Evolutionary conservation across 2,329 filamentous ascomycete genomes (phyloP).

Genomic region (Sphaerulina vaccinii): DNA sequence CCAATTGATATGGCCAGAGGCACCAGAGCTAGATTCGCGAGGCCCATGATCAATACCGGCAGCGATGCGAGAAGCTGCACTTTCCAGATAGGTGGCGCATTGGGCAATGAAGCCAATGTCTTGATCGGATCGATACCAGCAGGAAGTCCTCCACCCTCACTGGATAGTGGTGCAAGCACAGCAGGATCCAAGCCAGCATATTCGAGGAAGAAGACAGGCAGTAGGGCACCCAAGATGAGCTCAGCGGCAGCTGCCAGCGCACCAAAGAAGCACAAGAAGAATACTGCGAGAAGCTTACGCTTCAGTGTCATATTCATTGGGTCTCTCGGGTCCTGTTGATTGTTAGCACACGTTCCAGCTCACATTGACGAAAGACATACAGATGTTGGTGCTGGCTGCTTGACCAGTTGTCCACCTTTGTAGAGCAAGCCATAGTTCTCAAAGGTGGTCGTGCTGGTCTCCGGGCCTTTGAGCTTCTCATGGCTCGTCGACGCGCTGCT

Average conservation of each 20-base stretch:
- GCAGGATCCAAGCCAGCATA: constrained; percentile 29
- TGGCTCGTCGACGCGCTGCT: constrained; percentile 9
- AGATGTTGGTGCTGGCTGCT: constrained; percentile 17
- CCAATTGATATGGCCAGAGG: constrained; percentile 34
- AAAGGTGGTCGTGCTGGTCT: constrained; percentile 5
- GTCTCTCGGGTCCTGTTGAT: constrained; percentile 21
- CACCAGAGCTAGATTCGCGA: constrained; percentile 32
- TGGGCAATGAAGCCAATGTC: constrained; percentile 21
- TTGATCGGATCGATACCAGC: constrained; percentile 26
- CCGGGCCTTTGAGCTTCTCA: constrained; percentile 14
- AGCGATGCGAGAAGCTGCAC: constrained; percentile 33
- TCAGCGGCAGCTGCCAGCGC: constrained; percentile 34
- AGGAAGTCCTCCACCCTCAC: constrained; percentile 18
- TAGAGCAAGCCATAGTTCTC: constrained; percentile 20
- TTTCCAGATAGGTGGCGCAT: constrained; percentile 33
- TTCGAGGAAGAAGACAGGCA: constrained; percentile 34
- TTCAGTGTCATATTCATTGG: constrained; percentile 21
- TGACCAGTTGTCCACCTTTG: constrained; percentile 14
- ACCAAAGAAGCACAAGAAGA: constrained; percentile 25
- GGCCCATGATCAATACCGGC: constrained; percentile 34
- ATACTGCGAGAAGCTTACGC: constrained; percentile 20
- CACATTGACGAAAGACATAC: constrained; percentile 4
- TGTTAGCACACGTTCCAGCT: not conserved
- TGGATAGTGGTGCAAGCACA: constrained; percentile 11
- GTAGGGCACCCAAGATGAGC: constrained; percentile 33